These are phyloP conservation scores for Butyriboletus appendiculatus DNA, from an alignment of 1,284 basidiomycete genomes.

Conservation along the genomic window DNA sequence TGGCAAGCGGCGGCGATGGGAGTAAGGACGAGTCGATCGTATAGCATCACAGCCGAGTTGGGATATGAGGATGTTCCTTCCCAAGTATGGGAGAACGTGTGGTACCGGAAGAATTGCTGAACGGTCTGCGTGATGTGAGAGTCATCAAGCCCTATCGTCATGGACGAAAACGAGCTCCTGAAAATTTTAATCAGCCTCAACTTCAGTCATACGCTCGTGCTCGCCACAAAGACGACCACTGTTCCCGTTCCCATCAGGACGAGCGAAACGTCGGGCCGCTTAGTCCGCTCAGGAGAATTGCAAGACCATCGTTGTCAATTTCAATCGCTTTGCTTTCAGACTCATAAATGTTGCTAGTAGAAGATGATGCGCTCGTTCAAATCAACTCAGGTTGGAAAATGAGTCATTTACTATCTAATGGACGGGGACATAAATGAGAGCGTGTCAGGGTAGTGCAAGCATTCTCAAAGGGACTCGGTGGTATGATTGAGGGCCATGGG, in stretches of 20 bases:
- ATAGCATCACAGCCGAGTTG: neutral
- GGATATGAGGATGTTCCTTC: neutral
- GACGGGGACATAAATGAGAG: too few species aligned
- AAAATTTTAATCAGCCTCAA: neutral
- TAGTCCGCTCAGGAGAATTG: neutral
- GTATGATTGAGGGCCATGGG: neutral
- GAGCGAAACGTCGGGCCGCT: neutral
- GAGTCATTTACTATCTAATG: too few species aligned
- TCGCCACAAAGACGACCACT: neutral
- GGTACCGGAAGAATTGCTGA: neutral
- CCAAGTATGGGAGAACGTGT: slow-evolving; percentile 9
- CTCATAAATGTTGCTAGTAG: too few species aligned
- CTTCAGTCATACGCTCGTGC: neutral
- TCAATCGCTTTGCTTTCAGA: too few species aligned
- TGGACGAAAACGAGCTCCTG: neutral
- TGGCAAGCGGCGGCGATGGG: too few species aligned
- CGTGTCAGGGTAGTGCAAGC: too few species aligned
- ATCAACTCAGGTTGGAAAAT: too few species aligned
- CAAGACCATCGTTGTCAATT: neutral
- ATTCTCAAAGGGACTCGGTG: neutral
- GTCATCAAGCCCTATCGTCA: neutral
- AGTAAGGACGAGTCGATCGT: neutral
- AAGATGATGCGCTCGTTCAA: too few species aligned
- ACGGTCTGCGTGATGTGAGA: neutral
- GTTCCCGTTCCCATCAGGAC: neutral